These are phyloP conservation scores for Solanum rostratum DNA, from an alignment of 257 asterid genomes.

Conservation along the genomic window DNA sequence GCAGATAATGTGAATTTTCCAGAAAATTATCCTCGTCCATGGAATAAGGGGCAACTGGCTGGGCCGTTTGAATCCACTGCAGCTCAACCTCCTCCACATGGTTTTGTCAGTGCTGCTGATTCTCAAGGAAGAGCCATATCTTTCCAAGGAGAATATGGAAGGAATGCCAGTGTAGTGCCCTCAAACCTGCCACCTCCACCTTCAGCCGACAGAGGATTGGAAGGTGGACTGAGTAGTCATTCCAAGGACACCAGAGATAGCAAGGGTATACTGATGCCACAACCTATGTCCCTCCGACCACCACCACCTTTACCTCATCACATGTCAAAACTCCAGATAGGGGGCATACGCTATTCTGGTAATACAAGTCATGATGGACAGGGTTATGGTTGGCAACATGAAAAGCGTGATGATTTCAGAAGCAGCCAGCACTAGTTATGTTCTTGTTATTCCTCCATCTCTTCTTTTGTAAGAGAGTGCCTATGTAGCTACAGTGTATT, in stretches of 20 bases:
- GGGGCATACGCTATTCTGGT: conserved; percentile 40
- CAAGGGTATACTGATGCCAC: conserved; percentile 46
- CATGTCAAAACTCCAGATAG: conserved; percentile 26
- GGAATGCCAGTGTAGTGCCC: conserved; percentile 23
- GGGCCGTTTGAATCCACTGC: conserved; percentile 51
- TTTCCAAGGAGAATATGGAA: conserved; percentile 24
- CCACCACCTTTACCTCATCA: conserved; percentile 49
- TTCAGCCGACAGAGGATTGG: conserved; percentile 32
- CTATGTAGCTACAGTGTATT: neutral
- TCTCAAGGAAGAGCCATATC: conserved; percentile 19
- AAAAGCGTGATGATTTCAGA: conserved; percentile 39
- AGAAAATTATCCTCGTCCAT: conserved; percentile 57
- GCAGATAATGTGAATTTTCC: conserved; percentile 44
- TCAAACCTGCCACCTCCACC: conserved; percentile 25
- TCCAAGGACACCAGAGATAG: conserved; percentile 36
- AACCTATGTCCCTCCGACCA: conserved; percentile 44
- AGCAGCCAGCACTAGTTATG: conserved; percentile 34
- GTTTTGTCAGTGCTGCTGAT: conserved; percentile 15
- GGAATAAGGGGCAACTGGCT: conserved; percentile 53
- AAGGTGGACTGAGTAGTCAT: conserved; percentile 38
- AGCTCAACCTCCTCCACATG: conserved; percentile 34
- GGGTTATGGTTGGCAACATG: conserved; percentile 58
- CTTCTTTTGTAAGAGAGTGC: neutral
- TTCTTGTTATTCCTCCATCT: neutral
- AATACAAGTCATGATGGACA: conserved; percentile 52